A percentile compares a stretch with the other conserved stretches of the same genome.
phyloP scores from a whole-genome alignment of 108 stramenopile genomes.

The Skeletonema marinoi region DNA sequence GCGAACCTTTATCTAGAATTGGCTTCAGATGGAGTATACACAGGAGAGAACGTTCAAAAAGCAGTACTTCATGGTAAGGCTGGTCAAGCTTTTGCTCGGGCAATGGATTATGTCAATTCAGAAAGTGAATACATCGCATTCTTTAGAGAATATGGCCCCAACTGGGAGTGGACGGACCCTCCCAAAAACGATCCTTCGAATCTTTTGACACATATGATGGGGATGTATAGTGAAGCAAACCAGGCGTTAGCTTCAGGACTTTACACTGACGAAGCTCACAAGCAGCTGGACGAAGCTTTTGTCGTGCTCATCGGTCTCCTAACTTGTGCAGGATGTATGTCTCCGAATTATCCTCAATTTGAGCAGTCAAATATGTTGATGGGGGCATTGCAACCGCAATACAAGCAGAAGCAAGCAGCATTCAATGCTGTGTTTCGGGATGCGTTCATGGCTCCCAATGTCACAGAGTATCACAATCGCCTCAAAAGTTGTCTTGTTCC shows the following conservation, averaged over 20 bases:
- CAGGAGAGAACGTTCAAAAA: not conserved
- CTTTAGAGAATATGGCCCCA: not conserved
- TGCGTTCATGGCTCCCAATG: not conserved
- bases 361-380: no score
- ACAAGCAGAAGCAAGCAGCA: not conserved
- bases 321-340: not conserved
- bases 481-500: not conserved
- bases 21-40: not conserved
- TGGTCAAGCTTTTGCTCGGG: not conserved
- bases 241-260: not conserved
- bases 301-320: not conserved
- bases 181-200: no score
- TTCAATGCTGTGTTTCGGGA: not conserved
- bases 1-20: not conserved
- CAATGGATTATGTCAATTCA: not conserved
- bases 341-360: not conserved
- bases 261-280: not conserved
- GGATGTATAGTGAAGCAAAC: not conserved
- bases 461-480: not conserved
- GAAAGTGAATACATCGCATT: not conserved
- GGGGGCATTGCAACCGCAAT: not conserved
- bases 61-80: not conserved
- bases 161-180: not conserved
- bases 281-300: not conserved
- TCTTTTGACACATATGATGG: not conserved